phyloP scores from a whole-genome alignment of 2,329 filamentous ascomycete species.

The Endothia cerciana region DNA sequence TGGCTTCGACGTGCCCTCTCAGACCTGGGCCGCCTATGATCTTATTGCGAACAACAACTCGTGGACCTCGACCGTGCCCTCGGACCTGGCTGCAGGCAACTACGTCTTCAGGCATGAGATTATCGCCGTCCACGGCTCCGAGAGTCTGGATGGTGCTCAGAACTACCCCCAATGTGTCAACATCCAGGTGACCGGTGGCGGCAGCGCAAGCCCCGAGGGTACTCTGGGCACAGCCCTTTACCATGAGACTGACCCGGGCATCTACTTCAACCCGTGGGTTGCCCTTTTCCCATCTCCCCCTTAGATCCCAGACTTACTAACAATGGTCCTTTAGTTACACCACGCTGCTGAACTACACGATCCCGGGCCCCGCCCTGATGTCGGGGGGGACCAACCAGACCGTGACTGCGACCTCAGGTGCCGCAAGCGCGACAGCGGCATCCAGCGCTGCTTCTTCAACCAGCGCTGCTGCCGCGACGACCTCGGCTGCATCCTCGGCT shows the following conservation, averaged over 20 bases:
- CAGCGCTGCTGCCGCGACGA: neutral
- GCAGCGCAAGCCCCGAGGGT: constrained; percentile 36
- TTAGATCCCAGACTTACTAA: neutral
- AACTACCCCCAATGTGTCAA: constrained; percentile 54
- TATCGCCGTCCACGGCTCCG: constrained; percentile 49
- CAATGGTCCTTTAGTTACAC: constrained; percentile 19
- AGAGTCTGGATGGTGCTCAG: constrained; percentile 48
- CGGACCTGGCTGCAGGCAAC: constrained; percentile 40
- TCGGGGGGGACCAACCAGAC: constrained; percentile 9
- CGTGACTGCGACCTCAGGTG: constrained; percentile 13
- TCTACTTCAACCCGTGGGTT: constrained; percentile 35
- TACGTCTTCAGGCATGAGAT: constrained; percentile 56
- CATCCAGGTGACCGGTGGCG: constrained; percentile 45
- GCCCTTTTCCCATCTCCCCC: too few relatives aligned
- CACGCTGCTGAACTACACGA: constrained; percentile 33
- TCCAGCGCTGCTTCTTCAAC: neutral
- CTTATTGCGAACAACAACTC: constrained; percentile 53
- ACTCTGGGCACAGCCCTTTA: constrained; percentile 35
- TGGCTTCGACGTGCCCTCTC: constrained; percentile 36
- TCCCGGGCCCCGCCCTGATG: constrained; percentile 36
- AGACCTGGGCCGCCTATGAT: constrained; percentile 42
- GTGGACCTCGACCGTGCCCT: constrained; percentile 46
- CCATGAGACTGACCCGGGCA: constrained; percentile 33
- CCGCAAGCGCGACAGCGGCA: neutral
- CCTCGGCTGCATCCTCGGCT: constrained; percentile 1